Percentiles rank a stretch among this genome's conserved stretches.
Conservation (phyloP, 768 basidiomycete genomes). For the Cubamyces lactineus region DNA sequence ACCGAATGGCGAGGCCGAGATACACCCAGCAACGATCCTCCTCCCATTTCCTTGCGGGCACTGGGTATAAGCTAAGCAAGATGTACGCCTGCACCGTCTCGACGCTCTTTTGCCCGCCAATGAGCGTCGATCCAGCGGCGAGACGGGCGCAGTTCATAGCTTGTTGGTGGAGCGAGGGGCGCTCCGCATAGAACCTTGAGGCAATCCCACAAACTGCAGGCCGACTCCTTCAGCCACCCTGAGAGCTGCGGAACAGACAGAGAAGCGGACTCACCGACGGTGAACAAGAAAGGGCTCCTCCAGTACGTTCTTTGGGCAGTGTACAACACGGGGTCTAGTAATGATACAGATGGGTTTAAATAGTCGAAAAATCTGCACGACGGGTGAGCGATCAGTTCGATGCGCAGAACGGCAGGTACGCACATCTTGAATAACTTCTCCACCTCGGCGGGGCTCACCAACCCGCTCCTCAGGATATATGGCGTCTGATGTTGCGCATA, state of each 20-base stretch:
- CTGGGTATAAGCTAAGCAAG: conserved; percentile 73
- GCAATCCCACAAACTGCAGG: conserved; percentile 81
- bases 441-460: conserved; percentile 67
- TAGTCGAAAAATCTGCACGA: conserved; percentile 66
- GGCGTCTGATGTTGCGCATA: conserved; percentile 55
- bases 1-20: conserved; percentile 88
- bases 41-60: conserved; percentile 80
- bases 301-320: conserved; percentile 80
- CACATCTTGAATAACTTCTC: conserved; percentile 77
- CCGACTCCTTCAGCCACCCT: background rate
- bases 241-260: no score
- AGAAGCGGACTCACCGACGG: conserved; percentile 68
- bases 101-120: conserved; percentile 76
- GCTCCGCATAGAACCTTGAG: conserved; percentile 75
- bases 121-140: conserved; percentile 77
- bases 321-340: conserved; percentile 83
- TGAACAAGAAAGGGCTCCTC: conserved; percentile 90
- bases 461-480: conserved; percentile 62
- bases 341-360: conserved; percentile 78
- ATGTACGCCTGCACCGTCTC: conserved; percentile 88
- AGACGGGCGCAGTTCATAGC: conserved; percentile 77
- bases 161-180: conserved; percentile 69
- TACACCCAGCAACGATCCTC: conserved; percentile 91
- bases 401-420: conserved; percentile 22
- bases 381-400: background rate